These are phyloP conservation scores for Dorcoceras hygrometricum DNA, from an alignment of 257 asterid genomes.

Conservation along the genomic window DNA sequence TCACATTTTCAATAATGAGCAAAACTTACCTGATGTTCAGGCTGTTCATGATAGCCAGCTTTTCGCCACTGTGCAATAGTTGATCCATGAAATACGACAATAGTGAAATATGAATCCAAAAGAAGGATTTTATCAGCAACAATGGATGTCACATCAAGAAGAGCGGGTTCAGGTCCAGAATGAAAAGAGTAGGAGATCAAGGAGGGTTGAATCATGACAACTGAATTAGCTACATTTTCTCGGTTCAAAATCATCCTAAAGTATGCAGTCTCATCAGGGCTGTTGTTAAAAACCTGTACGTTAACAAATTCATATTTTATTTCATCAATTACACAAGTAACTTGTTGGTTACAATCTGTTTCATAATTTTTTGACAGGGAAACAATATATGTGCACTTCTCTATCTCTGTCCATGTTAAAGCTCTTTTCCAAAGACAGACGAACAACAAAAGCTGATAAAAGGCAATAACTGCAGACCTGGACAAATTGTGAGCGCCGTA, in stretches of 20 bases:
- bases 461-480: conserved; percentile 51
- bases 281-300: conserved; percentile 86
- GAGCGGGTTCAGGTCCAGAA: conserved; percentile 91
- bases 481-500: conserved; percentile 94
- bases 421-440: conserved; percentile 13
- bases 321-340: conserved; percentile 7
- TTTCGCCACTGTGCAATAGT: conserved; percentile 96
- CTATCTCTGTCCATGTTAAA: background rate
- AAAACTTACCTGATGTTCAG: conserved; percentile 80
- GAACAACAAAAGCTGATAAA: conserved; percentile 8
- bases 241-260: conserved; percentile 87
- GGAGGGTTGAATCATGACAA: conserved; percentile 99
- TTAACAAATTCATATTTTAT: conserved; percentile 2
- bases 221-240: conserved; percentile 90
- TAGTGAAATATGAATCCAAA: conserved; percentile 84
- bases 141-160: conserved; percentile 90
- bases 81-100: conserved; percentile 93
- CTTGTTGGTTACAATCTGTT: conserved; percentile 4
- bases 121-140: conserved; percentile 93
- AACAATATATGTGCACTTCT: background rate
- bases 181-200: conserved; percentile 93
- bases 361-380: conserved; percentile 4
- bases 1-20: background rate
- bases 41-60: conserved; percentile 86
- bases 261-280: conserved; percentile 98